Base-by-base conservation (phyloP, 2,329 filamentous ascomycete genomes). In the Erysiphe pulchra region DNA sequence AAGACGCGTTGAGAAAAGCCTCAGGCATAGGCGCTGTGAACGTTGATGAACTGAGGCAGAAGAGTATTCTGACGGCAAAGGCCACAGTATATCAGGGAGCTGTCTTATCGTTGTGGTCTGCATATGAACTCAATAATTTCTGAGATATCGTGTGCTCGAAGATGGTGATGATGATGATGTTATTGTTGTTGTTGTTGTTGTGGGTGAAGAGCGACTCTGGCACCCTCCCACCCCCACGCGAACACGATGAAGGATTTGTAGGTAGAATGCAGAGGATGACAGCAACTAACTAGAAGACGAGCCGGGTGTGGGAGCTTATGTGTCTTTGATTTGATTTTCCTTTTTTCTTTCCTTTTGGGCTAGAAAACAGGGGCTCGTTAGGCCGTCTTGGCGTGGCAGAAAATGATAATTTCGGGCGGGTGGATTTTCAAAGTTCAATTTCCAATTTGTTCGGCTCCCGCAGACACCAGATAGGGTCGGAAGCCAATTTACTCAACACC, bases 91-190 rank as follows among this genome's bases (percentile, higher is more conserved):
- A 53, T 52, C 45, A 37, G 49, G 42, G 34, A 47, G 48, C 44
- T 43, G 40, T 33, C 46, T 43, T 44, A 39, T 52, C 51, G 50
- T 53, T 56, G 54, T 52, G 50, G 51, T 46, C 51, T 55, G 55
- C 49, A 53, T 53, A 55, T 57, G 53, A 51, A 51, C 49, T 52
- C 49, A 50, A 54, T 52, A 50, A 41, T 47, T 12, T 24, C 13
- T 4, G 40, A 42, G 17, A 4, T 39, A 11, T 16, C n/a, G 16
- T 24, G 20, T 24, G 3, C 6, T 3, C 6, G 20, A 24, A 3
- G 20, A 3, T 24, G 20, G 6, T 24, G 20, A 24, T 24, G 6
- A 24, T 3, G 20, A 24, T 24, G 20, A 3, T 24, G 6, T 6
- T 24, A 6, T 24, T 24, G 6, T 6, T 24, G 20, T 11, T 20